These are phyloP conservation scores for Fraxinus sp. DNA, from an alignment of 305 asterid genomes.

Conservation along the genomic window DNA sequence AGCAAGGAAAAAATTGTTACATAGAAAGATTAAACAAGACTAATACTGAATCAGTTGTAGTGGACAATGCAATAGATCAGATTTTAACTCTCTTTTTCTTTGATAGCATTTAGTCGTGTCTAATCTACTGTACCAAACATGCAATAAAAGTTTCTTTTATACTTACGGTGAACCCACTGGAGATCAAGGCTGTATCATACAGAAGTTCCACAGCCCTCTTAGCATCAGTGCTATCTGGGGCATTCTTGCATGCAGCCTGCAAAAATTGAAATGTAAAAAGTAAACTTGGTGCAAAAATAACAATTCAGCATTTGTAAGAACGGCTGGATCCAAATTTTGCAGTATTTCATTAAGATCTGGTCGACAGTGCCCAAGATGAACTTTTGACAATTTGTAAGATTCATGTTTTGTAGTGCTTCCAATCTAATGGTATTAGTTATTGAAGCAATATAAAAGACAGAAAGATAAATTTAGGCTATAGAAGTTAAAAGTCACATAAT, in stretches of 20 bases:
- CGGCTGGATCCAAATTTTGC: neutral
- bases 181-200: conserved; percentile 83
- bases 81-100: neutral
- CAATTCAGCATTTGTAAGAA: conserved; percentile 32
- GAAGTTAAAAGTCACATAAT: conserved; percentile 30
- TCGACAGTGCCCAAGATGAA: neutral
- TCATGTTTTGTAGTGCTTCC: neutral
- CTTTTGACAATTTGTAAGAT: neutral
- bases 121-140: neutral
- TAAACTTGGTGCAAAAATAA: neutral
- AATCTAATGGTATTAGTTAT: neutral
- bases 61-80: neutral
- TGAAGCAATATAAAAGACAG: neutral
- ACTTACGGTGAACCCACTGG: conserved; percentile 96
- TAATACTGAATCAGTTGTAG: neutral
- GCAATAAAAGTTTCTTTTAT: neutral
- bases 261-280: conserved; percentile 7
- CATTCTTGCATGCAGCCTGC: conserved; percentile 98
- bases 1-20: conserved; percentile 51
- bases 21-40: neutral
- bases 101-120: neutral
- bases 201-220: conserved; percentile 86
- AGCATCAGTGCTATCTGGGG: conserved; percentile 81
- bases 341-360: neutral
- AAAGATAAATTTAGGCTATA: conserved; percentile 48